Percentiles rank a stretch among this genome's conserved stretches.
Conservation (phyloP, 495 filamentous ascomycete genomes). For the Xylaria palmicola region DNA sequence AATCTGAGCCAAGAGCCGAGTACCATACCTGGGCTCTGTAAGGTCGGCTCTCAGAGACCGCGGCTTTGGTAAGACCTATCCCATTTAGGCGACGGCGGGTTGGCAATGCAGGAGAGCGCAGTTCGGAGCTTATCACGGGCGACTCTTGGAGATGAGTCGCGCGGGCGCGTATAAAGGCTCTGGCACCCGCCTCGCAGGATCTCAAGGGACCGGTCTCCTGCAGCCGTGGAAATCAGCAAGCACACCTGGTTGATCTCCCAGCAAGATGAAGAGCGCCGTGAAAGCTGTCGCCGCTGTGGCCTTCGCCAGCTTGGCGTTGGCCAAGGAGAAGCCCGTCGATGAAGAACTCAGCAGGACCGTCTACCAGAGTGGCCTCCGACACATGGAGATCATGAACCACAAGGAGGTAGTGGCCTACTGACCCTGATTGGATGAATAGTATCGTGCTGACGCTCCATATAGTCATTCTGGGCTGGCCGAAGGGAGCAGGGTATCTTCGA, state of each 20-base stretch:
- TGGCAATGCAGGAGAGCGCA: neutral
- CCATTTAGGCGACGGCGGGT: neutral
- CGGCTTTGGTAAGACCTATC: neutral
- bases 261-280: slow-evolving; percentile 29
- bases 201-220: neutral
- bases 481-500: slow-evolving; percentile 38
- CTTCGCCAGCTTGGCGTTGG: slow-evolving; percentile 29
- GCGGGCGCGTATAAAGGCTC: slow-evolving; percentile 11
- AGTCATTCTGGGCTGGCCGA: slow-evolving; percentile 37
- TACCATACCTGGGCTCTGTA: no score
- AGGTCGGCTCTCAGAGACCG: neutral
- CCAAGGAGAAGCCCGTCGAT: slow-evolving; percentile 35
- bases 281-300: slow-evolving; percentile 35
- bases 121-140: neutral
- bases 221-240: slow-evolving; percentile 10
- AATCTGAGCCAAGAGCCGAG: slow-evolving; percentile 6
- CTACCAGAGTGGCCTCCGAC: slow-evolving; percentile 47
- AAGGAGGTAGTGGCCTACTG: slow-evolving; percentile 34
- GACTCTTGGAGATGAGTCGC: neutral
- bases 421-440: slow-evolving; percentile 1
- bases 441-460: slow-evolving; percentile 10
- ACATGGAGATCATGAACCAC: slow-evolving; percentile 45
- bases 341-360: slow-evolving; percentile 33
- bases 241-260: slow-evolving; percentile 8
- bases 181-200: neutral